phyloP scores from a whole-genome alignment of 495 filamentous ascomycete genomes.

The Bombardia bombarda region DNA sequence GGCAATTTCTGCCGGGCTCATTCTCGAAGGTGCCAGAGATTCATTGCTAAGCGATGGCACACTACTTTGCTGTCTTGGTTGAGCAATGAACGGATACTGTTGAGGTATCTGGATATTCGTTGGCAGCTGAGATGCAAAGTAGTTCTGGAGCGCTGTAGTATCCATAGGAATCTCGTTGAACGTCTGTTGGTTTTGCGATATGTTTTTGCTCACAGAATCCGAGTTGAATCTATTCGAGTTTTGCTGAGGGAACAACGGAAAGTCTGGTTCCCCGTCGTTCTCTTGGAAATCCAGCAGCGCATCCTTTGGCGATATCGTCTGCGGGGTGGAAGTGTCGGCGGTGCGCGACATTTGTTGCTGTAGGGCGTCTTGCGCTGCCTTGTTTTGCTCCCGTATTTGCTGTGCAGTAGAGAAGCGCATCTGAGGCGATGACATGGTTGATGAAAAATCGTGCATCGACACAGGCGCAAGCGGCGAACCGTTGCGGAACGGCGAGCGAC shows the following conservation, averaged over 20 bases:
- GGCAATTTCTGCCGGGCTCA: constrained; percentile 34
- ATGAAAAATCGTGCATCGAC: constrained; percentile 35
- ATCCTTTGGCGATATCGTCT: constrained; percentile 96
- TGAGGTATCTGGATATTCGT: constrained; percentile 41
- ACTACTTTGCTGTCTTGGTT: constrained; percentile 36
- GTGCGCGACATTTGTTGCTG: constrained; percentile 42
- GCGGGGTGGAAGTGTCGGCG: constrained; percentile 48
- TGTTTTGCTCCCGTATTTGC: constrained; percentile 50
- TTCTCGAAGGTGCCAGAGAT: constrained; percentile 29
- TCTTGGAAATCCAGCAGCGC: constrained; percentile 79
- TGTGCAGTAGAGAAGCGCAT: constrained; percentile 48
- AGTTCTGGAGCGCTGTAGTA: constrained; percentile 32
- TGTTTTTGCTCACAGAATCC: constrained; percentile 22
- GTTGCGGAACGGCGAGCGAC: constrained; percentile 75
- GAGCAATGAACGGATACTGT: constrained; percentile 49
- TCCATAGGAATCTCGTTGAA: constrained; percentile 39
- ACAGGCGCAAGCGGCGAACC: constrained; percentile 58
- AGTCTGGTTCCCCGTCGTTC: constrained; percentile 55
- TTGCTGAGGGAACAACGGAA: constrained; percentile 60
- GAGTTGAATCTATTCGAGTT: constrained; percentile 20
- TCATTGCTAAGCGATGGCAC: constrained; percentile 31
- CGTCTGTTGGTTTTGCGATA: constrained; percentile 22
- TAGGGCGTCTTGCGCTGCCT: constrained; percentile 50
- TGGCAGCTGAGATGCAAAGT: constrained; percentile 30
- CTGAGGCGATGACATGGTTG: constrained; percentile 25